phyloP scores from a whole-genome alignment of 768 basidiomycete genomes.

The Termitomyces bulborhizus region DNA sequence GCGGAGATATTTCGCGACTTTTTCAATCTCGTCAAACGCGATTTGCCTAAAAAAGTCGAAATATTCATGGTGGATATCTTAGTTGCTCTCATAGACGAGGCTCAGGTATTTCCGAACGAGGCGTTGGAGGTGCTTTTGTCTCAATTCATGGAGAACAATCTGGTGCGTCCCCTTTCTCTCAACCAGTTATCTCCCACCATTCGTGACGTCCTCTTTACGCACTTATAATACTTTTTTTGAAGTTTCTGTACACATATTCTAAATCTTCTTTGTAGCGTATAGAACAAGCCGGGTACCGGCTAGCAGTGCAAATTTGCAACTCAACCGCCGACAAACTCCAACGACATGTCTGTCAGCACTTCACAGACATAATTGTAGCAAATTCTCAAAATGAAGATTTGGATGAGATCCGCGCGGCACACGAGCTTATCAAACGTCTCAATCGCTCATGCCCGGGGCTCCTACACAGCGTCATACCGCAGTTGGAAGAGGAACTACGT shows the following conservation, averaged over 20 bases:
- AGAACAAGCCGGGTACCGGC: conserved; percentile 72
- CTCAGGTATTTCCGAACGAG: conserved; percentile 64
- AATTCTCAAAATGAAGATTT: conserved; percentile 57
- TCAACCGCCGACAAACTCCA: conserved; percentile 80
- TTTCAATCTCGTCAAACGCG: too few relatives aligned
- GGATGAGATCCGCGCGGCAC: conserved; percentile 67
- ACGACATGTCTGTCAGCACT: conserved; percentile 86
- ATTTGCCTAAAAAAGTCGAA: too few relatives aligned
- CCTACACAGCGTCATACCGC: conserved; percentile 86
- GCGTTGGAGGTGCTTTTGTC: conserved; percentile 78
- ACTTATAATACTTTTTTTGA: not conserved
- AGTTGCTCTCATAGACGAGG: conserved; percentile 85
- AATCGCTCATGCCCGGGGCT: conserved; percentile 75
- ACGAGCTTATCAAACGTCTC: conserved; percentile 80
- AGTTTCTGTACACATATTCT: not conserved
- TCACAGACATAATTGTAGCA: conserved; percentile 79
- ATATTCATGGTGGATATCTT: too few relatives aligned
- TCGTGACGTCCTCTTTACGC: not conserved
- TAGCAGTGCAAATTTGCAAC: conserved; percentile 85
- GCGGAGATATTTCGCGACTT: too few relatives aligned
- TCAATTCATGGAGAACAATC: conserved; percentile 79
- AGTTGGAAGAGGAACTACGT: conserved; percentile 85
- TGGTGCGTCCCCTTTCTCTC: conserved; percentile 36
- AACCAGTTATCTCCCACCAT: not conserved
- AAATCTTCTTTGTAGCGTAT: conserved; percentile 36